Conservation (phyloP, 2,329 filamentous ascomycete genomes). For the Periconia sp. region DNA sequence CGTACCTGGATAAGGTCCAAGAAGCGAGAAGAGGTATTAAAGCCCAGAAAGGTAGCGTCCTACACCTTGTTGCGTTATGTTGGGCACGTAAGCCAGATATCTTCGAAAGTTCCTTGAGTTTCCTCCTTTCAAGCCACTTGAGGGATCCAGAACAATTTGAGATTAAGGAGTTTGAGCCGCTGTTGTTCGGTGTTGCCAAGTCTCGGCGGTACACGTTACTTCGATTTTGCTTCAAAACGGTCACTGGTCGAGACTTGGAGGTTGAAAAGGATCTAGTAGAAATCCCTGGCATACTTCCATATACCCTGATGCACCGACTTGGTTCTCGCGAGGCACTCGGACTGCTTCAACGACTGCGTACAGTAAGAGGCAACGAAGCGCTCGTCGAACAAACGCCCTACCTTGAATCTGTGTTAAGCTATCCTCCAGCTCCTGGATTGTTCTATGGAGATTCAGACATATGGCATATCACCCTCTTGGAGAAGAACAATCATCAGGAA, state of each 20-base stretch:
- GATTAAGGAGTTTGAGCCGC: too few relatives aligned
- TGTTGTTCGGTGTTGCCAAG: constrained; percentile 11
- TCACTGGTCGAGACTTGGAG: constrained; percentile 22
- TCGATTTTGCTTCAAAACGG: constrained; percentile 19
- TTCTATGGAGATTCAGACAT: constrained; percentile 22
- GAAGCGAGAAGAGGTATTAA: constrained; percentile 13
- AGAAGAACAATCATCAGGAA: constrained; percentile 8
- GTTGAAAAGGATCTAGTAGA: constrained; percentile 19
- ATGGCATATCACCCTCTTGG: constrained; percentile 19
- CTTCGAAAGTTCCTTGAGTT: constrained; percentile 22
- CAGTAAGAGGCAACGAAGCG: constrained; percentile 20
- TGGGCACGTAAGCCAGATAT: constrained; percentile 29
- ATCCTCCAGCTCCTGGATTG: not conserved
- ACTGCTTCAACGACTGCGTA: constrained; percentile 27
- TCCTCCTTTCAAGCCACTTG: constrained; percentile 9
- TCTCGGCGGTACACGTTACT: constrained; percentile 26
- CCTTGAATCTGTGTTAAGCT: constrained; percentile 4
- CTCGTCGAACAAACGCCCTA: constrained; percentile 16
- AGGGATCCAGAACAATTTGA: constrained; percentile 1
- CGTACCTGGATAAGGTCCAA: constrained; percentile 22
- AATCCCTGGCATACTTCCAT: constrained; percentile 6
- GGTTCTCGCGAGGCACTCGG: constrained; percentile 19
- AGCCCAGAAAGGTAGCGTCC: constrained; percentile 10
- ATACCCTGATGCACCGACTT: constrained; percentile 15
- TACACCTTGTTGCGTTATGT: constrained; percentile 25